These are phyloP conservation scores for Isatis tinctoria DNA, from an alignment of 345 rosid genomes.

Conservation along the genomic window DNA sequence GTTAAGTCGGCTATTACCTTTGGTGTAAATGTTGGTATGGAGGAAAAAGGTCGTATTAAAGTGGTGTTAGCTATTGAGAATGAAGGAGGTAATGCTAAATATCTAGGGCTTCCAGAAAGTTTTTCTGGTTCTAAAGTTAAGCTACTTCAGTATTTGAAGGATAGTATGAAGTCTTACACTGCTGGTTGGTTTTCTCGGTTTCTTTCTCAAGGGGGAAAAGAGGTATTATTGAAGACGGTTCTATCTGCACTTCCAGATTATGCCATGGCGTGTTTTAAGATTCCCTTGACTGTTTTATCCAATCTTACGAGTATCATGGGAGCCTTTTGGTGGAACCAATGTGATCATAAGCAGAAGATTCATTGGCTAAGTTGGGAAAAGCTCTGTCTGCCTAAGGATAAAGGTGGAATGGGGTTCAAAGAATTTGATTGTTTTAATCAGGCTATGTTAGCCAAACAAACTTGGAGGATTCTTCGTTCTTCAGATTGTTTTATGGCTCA, in stretches of 20 bases:
- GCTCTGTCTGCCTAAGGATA: not conserved
- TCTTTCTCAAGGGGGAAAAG: not conserved
- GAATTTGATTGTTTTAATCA: not conserved
- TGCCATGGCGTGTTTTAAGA: not conserved
- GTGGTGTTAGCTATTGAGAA: too few species aligned
- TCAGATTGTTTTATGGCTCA: too few species aligned
- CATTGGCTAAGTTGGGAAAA: not conserved
- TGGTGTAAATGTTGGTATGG: too few species aligned
- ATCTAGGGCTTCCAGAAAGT: not conserved
- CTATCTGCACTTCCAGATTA: not conserved
- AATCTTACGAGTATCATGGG: not conserved
- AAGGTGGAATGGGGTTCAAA: not conserved
- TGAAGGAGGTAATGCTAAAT: not conserved
- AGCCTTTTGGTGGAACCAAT: not conserved
- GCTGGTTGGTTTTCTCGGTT: not conserved
- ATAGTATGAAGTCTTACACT: not conserved
- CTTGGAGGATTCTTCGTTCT: not conserved
- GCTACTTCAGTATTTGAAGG: not conserved
- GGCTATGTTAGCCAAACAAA: not conserved
- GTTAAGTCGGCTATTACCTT: too few species aligned
- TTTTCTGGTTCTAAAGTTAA: not conserved
- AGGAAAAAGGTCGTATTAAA: too few species aligned
- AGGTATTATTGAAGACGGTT: not conserved
- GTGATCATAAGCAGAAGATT: not conserved
- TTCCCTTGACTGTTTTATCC: not conserved